phyloP scores from a whole-genome alignment of 257 asterid species.

The Solanum lignicaule region DNA sequence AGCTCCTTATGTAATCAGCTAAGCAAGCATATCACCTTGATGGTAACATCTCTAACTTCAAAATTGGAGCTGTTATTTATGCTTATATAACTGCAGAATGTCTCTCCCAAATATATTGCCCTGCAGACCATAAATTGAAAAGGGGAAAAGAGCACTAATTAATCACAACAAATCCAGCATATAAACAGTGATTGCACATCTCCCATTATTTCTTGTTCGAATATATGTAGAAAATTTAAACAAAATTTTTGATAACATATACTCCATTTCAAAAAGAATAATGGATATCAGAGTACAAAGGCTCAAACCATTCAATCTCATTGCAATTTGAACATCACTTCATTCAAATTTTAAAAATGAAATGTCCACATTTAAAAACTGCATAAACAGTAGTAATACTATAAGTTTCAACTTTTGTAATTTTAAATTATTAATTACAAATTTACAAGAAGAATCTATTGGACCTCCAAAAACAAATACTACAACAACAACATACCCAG shows the following conservation, averaged over 20 bases:
- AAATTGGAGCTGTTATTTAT: slow-evolving; percentile 85
- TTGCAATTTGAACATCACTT: background rate
- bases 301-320: background rate
- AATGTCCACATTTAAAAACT: background rate
- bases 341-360: background rate
- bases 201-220: background rate
- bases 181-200: background rate
- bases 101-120: slow-evolving; percentile 98
- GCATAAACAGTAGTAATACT: background rate
- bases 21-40: slow-evolving; percentile 45
- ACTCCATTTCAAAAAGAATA: background rate
- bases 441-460: background rate
- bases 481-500: too few species aligned
- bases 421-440: background rate
- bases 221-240: background rate
- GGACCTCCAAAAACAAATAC: background rate
- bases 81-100: slow-evolving; percentile 94
- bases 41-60: slow-evolving; percentile 79
- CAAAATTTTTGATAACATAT: background rate
- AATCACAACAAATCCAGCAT: background rate
- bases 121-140: slow-evolving; percentile 19
- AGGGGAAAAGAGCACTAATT: background rate
- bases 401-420: background rate
- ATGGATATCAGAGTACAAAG: background rate
- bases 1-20: background rate